These are phyloP conservation scores for Graphilbum sp. DNA, from an alignment of 2,329 filamentous ascomycete genomes.

Conservation along the genomic window DNA sequence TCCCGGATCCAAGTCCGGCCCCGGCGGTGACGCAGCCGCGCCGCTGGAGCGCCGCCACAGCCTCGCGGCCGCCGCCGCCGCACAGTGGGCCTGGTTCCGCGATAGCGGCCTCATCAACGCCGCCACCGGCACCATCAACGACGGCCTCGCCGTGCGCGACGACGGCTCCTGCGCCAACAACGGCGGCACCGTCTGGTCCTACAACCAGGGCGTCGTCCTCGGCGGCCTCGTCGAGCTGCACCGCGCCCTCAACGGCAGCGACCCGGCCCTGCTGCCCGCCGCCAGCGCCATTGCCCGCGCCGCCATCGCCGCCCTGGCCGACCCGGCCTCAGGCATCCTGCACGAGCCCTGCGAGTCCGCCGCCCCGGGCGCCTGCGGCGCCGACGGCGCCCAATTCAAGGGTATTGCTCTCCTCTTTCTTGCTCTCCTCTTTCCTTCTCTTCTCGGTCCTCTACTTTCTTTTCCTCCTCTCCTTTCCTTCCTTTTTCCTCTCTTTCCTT, in stretches of 20 bases:
- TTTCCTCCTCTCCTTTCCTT: not conserved
- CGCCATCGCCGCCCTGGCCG: conserved; percentile 27
- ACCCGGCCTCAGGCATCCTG: conserved; percentile 31
- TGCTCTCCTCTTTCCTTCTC: not conserved
- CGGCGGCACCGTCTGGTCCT: conserved; percentile 28
- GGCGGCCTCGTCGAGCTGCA: conserved; percentile 33
- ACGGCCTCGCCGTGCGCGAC: conserved; percentile 28
- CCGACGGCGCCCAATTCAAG: conserved; percentile 48
- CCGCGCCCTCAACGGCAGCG: conserved; percentile 20
- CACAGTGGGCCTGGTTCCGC: conserved; percentile 36
- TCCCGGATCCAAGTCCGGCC: no score
- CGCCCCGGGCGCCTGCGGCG: conserved; percentile 22
- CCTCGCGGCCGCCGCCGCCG: conserved; percentile 29
- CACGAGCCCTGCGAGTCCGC: conserved; percentile 35
- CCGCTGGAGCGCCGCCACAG: no score
- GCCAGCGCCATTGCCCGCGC: conserved; percentile 33
- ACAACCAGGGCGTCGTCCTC: conserved; percentile 40
- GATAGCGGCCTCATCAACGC: conserved; percentile 31
- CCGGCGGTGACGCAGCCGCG: no score
- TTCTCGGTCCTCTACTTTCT: not conserved
- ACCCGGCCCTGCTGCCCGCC: conserved; percentile 22
- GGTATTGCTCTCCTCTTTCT: conserved; percentile 13
- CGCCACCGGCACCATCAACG: conserved; percentile 31
- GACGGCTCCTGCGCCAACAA: conserved; percentile 31
- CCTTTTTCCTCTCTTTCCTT: not conserved